A percentile compares a stretch with the other conserved stretches of the same genome.
phyloP scores from a whole-genome alignment of 2,329 filamentous ascomycete genomes.

The Phialophora verrucosa region DNA sequence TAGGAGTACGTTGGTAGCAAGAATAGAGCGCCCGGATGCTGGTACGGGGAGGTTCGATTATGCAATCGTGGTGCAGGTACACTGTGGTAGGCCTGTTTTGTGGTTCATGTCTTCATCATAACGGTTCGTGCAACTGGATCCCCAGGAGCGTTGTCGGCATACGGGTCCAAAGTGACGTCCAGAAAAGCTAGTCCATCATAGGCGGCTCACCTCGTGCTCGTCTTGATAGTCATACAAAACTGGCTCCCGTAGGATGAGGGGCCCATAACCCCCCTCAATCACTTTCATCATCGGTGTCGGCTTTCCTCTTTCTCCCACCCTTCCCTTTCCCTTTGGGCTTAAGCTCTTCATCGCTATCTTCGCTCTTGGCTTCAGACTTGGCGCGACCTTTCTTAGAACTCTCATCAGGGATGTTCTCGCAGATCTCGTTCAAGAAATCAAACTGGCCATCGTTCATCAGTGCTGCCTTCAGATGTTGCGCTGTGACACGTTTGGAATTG shows the following conservation, averaged over 20 bases:
- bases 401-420: conserved; percentile 76
- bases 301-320: conserved; percentile 33
- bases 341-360: conserved; percentile 37
- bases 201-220: neutral
- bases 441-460: conserved; percentile 88
- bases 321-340: conserved; percentile 35
- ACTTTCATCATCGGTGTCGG: conserved; percentile 29
- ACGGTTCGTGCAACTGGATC: neutral
- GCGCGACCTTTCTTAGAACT: conserved; percentile 35
- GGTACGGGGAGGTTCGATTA: neutral
- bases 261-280: conserved; percentile 24
- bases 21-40: neutral
- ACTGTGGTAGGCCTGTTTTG: conserved; percentile 3
- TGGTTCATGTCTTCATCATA: conserved; percentile 2
- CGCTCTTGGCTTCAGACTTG: conserved; percentile 38
- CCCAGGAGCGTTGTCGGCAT: neutral
- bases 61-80: neutral
- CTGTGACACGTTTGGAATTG: conserved; percentile 81
- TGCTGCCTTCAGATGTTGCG: conserved; percentile 88
- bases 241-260: conserved; percentile 1
- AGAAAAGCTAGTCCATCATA: conserved; percentile 5
- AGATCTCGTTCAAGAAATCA: conserved; percentile 91
- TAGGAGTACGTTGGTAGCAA: neutral
- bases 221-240: conserved; percentile 19
- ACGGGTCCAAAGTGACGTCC: neutral